Evolutionary conservation across 495 filamentous ascomycete genomes (phyloP).

Genomic region (Neurospora discreta): DNA sequence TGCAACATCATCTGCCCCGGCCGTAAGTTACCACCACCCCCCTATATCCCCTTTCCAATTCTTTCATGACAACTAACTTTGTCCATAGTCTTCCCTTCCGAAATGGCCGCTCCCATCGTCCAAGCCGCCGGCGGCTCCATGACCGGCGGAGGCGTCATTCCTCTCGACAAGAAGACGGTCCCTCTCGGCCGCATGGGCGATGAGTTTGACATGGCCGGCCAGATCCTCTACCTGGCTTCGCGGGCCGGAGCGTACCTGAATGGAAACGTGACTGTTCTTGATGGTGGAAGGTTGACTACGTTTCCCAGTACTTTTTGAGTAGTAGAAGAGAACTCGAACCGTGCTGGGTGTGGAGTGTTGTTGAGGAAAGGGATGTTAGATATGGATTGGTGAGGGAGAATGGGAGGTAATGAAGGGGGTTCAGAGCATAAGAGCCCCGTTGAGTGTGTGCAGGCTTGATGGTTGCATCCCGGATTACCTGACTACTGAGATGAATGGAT

Average conservation of each 20-base stretch:
- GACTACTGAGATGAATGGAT: too few relatives aligned
- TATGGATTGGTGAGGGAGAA: too few relatives aligned
- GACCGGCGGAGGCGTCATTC: slow-evolving; percentile 8
- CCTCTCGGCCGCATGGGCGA: slow-evolving; percentile 26
- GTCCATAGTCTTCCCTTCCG: slow-evolving; percentile 48
- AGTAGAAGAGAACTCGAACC: too few relatives aligned
- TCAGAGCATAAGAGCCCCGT: too few relatives aligned
- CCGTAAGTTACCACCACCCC: slow-evolving; percentile 30
- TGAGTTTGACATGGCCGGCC: slow-evolving; percentile 47
- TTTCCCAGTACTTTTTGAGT: slow-evolving; percentile 41
- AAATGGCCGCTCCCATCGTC: slow-evolving; percentile 46
- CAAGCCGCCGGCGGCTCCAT: slow-evolving; percentile 30
- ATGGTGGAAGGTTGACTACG: slow-evolving; percentile 48
- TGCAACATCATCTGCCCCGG: slow-evolving; percentile 59
- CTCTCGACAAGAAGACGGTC: slow-evolving; percentile 14
- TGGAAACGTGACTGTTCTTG: slow-evolving; percentile 45
- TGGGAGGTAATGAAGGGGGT: too few relatives aligned
- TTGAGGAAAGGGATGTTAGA: too few relatives aligned
- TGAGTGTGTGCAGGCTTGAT: too few relatives aligned
- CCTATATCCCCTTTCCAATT: not conserved
- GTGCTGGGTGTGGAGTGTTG: too few relatives aligned
- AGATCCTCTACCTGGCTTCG: slow-evolving; percentile 50
- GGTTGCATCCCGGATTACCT: too few relatives aligned
- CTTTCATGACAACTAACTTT: not conserved
- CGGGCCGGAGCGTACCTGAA: slow-evolving; percentile 54